phyloP scores from a whole-genome alignment of 2,329 filamentous ascomycete species.

The Cladosporium sp. region DNA sequence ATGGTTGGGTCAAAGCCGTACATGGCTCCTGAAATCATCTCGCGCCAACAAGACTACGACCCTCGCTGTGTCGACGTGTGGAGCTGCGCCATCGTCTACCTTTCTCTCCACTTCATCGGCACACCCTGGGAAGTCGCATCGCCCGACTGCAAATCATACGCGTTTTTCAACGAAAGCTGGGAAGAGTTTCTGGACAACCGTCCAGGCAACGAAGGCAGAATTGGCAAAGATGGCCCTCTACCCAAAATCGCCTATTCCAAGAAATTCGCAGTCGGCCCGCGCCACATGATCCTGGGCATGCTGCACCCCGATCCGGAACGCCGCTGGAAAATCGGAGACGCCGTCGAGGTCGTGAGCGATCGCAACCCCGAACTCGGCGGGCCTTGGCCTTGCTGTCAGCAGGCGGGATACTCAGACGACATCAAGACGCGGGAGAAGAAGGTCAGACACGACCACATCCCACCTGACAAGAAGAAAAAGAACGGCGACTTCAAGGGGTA shows the following conservation, averaged over 20 bases:
- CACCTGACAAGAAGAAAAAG: slow-evolving; percentile 34
- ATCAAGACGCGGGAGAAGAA: slow-evolving; percentile 36
- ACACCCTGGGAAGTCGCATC: slow-evolving; percentile 71
- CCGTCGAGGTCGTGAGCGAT: slow-evolving; percentile 52
- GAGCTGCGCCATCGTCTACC: slow-evolving; percentile 78
- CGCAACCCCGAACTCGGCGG: slow-evolving; percentile 14
- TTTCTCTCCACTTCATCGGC: slow-evolving; percentile 68
- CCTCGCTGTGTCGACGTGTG: slow-evolving; percentile 79
- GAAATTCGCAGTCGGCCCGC: slow-evolving; percentile 64
- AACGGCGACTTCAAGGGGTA: slow-evolving; percentile 20
- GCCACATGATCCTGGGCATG: slow-evolving; percentile 72
- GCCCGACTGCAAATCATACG: slow-evolving; percentile 52
- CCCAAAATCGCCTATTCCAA: slow-evolving; percentile 57
- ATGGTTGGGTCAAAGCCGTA: slow-evolving; percentile 84
- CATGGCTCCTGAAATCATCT: slow-evolving; percentile 78
- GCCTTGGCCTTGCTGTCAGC: slow-evolving; percentile 26
- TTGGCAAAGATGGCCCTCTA: slow-evolving; percentile 37
- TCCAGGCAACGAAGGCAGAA: slow-evolving; percentile 43
- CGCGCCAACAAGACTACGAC: slow-evolving; percentile 63
- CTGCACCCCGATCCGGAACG: slow-evolving; percentile 70
- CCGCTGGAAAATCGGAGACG: slow-evolving; percentile 64
- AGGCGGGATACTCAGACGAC: slow-evolving; percentile 31
- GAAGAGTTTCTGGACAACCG: slow-evolving; percentile 60
- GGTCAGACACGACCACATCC: slow-evolving; percentile 39
- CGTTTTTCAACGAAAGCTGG: slow-evolving; percentile 63